These are phyloP conservation scores for Peniophora sp. DNA, from an alignment of 1,284 basidiomycete species.

Conservation along the genomic window DNA sequence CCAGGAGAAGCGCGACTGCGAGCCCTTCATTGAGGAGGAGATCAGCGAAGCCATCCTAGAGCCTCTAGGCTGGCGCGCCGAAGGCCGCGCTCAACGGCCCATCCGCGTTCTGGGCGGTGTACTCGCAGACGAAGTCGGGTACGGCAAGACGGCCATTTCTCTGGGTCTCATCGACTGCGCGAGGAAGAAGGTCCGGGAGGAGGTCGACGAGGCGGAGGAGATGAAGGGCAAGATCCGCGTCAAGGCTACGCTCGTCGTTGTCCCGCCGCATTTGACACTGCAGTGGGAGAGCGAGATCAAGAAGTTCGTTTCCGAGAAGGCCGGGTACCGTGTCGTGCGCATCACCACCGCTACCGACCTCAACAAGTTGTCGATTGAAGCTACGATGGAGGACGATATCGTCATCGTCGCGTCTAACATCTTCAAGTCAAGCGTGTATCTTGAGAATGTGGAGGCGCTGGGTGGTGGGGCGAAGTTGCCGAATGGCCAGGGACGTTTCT, in stretches of 20 bases:
- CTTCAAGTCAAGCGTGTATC: constrained; percentile 72
- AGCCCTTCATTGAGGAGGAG: constrained; percentile 87
- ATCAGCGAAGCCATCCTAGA: constrained; percentile 85
- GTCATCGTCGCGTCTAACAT: constrained; percentile 83
- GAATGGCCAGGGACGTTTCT: constrained; percentile 75
- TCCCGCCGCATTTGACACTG: constrained; percentile 83
- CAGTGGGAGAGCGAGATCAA: constrained; percentile 87
- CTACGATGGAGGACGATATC: constrained; percentile 78
- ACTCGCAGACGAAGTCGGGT: constrained; percentile 92
- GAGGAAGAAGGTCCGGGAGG: constrained; percentile 45
- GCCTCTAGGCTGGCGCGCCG: constrained; percentile 87
- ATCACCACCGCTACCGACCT: constrained; percentile 70
- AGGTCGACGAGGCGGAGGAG: constrained; percentile 44
- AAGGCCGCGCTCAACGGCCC: constrained; percentile 79
- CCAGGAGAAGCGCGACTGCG: constrained; percentile 63
- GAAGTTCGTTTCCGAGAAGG: constrained; percentile 64
- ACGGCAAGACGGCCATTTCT: constrained; percentile 95
- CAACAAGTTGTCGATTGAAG: constrained; percentile 69
- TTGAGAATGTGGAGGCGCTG: constrained; percentile 67
- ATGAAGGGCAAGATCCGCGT: constrained; percentile 63
- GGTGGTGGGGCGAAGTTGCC: constrained; percentile 63
- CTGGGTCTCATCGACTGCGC: constrained; percentile 79
- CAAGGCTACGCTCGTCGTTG: constrained; percentile 79
- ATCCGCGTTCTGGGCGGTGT: constrained; percentile 83
- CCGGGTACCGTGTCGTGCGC: constrained; percentile 57